Conservation (phyloP, 805 yeast species). For the Metschnikowia peoriensis region DNA sequence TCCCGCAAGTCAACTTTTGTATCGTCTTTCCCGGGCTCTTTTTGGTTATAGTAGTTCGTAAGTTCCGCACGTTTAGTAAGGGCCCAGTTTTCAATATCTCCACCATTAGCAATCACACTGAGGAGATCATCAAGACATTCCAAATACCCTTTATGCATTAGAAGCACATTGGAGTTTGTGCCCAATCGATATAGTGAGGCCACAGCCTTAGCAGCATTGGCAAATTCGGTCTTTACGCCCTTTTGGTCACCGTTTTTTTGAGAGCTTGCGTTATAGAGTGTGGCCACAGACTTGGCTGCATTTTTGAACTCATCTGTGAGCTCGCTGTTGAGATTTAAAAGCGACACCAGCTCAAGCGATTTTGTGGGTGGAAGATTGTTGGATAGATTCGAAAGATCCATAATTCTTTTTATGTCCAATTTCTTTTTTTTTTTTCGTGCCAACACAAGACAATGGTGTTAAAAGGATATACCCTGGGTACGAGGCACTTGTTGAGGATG, state of each 20-base stretch:
- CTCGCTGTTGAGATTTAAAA: constrained; percentile 49
- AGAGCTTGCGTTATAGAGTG: constrained; percentile 29
- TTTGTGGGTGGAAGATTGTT: constrained; percentile 52
- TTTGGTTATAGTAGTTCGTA: constrained; percentile 16
- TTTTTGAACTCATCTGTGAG: constrained; percentile 62
- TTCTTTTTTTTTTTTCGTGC: neutral
- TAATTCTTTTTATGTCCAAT: constrained; percentile 48
- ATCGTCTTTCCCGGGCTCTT: constrained; percentile 4
- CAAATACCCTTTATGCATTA: constrained; percentile 57
- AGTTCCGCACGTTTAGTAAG: constrained; percentile 47
- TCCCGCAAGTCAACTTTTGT: neutral
- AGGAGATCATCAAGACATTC: constrained; percentile 60
- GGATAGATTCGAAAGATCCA: constrained; percentile 66
- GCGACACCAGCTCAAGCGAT: constrained; percentile 47
- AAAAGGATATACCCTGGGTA: neutral
- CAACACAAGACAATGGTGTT: neutral
- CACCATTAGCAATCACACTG: constrained; percentile 36
- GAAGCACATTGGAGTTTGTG: constrained; percentile 47
- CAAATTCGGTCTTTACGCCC: constrained; percentile 27
- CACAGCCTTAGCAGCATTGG: constrained; percentile 43
- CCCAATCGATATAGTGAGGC: constrained; percentile 59
- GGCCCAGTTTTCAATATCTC: constrained; percentile 55
- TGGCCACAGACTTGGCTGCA: constrained; percentile 71
- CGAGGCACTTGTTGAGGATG: no score
- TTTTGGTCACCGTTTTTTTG: neutral